Evolutionary conservation across 1,139 yeast species (phyloP), one percentile per base, ranked within the genome.

Genomic region (Magnusiomyces fungicola): DNA sequence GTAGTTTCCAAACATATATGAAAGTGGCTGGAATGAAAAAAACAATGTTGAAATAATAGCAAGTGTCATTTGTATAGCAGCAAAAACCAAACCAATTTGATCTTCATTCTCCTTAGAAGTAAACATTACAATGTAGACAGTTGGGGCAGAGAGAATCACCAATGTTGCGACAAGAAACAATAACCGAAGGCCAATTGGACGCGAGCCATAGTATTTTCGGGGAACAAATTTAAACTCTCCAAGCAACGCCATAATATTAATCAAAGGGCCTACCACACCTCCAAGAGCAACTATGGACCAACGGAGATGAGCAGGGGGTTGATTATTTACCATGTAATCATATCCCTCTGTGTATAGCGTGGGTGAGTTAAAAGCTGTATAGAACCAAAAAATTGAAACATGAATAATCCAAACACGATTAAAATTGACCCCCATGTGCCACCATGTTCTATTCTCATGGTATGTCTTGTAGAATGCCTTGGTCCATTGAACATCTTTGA

Each of bases 401-500:
- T 88, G 96, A 46, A 87, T 80, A 36, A 85, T 80, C 95, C 96
- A 87, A 32, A 87, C 79, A 52, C 96, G 70, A 62, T 81, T 84
- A 64, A 86, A 87, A 61, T 87, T 86, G 2, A 88, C 81, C 1
- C 83, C 68, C 45, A 82, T 69, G 66, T 87, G 96, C 56, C 80
- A 65, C 95, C 95, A 87, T 1, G 88, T 75, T 59, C 96, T 72
- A 43, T 74, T 74, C 60, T 88, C 96, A 45, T 69, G 70, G 61
- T 80, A 88, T 0, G 95, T 86, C 62, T 88, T 88, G 57, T 74
- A 74, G 56, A 87, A 83, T 0, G 76, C 79, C 27, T 71, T 71
- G 1, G 71, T 60, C 96, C 96, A 88, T 5, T 73, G 64, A 10
- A 84, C 75, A 7, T 72, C 64, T n/a, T 66, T 68, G 14, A 88